phyloP scores from a whole-genome alignment of 768 basidiomycete genomes.

The Rhodotorula diobovata region DNA sequence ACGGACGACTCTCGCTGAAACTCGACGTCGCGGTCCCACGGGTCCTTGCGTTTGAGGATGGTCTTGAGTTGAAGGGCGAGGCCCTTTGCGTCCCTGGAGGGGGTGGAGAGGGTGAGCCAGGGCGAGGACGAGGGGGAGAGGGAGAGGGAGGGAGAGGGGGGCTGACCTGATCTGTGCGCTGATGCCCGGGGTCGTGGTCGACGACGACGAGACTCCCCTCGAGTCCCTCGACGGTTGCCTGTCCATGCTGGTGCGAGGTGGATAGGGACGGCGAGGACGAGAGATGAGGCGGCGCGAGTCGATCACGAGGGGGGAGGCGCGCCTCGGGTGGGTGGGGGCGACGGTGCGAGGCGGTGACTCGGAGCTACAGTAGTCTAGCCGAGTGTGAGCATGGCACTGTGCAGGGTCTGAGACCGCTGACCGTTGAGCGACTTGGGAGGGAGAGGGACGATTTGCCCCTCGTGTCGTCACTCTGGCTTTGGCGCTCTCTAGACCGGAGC shows the following conservation, averaged over 20 bases:
- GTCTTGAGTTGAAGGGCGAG: constrained; percentile 69
- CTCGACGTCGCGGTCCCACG: constrained; percentile 82
- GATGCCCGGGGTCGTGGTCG: too few species aligned
- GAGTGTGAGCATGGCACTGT: neutral
- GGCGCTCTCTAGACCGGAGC: too few species aligned
- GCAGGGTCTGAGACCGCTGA: too few species aligned
- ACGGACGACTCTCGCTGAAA: constrained; percentile 77
- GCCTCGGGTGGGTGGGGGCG: too few species aligned
- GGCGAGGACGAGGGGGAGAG: neutral
- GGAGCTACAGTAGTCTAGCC: too few species aligned
- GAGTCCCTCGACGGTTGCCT: neutral
- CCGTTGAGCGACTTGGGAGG: too few species aligned
- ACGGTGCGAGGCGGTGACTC: too few species aligned
- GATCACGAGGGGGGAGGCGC: neutral
- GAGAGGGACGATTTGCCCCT: too few species aligned
- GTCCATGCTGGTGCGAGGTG: neutral
- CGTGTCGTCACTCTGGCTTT: too few species aligned
- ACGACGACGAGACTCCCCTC: too few species aligned
- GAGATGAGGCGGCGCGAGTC: neutral
- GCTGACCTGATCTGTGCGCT: constrained; percentile 1
- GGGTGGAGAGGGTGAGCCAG: neutral
- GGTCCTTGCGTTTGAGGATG: constrained; percentile 61
- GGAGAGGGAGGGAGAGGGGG: neutral
- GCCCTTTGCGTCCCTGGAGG: constrained; percentile 68
- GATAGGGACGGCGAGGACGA: neutral